Percentiles rank a stretch among this genome's conserved stretches.
Conservation (phyloP, 2,329 filamentous ascomycete genomes). For the Nothopassalora personata region DNA sequence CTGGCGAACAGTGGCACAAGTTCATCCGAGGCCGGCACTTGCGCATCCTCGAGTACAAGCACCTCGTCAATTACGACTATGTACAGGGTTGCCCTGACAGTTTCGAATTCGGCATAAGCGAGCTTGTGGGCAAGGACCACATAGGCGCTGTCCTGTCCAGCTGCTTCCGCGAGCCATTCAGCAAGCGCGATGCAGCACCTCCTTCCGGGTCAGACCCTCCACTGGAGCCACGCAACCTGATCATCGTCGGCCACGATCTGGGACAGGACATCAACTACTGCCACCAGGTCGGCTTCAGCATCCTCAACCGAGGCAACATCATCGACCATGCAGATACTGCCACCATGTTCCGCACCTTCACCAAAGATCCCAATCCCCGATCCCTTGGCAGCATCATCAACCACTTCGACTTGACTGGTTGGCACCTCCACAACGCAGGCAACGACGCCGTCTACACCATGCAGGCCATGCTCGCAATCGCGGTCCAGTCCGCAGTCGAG, state of each 20-base stretch:
- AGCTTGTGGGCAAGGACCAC: slow-evolving; percentile 47
- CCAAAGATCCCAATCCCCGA: slow-evolving; percentile 45
- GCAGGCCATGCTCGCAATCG: slow-evolving; percentile 60
- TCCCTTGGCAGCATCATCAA: slow-evolving; percentile 58
- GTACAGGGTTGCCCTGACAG: slow-evolving; percentile 66
- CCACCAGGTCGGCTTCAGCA: slow-evolving; percentile 57
- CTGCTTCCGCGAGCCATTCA: slow-evolving; percentile 56
- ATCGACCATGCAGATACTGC: slow-evolving; percentile 58
- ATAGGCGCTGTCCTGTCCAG: slow-evolving; percentile 44
- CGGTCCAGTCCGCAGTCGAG: slow-evolving; percentile 39
- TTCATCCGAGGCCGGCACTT: slow-evolving; percentile 69
- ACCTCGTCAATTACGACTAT: slow-evolving; percentile 62
- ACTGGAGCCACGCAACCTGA: slow-evolving; percentile 51
- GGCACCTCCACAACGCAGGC: slow-evolving; percentile 35
- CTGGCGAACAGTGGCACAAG: slow-evolving; percentile 61
- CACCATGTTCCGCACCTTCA: slow-evolving; percentile 61
- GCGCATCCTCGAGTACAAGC: slow-evolving; percentile 63
- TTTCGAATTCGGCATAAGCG: slow-evolving; percentile 67
- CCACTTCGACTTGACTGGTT: slow-evolving; percentile 60
- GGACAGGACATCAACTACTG: slow-evolving; percentile 65
- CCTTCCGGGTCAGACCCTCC: not conserved
- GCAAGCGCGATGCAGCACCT: slow-evolving; percentile 22
- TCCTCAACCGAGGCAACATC: slow-evolving; percentile 50
- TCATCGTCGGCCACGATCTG: slow-evolving; percentile 76
- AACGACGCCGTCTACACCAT: slow-evolving; percentile 37